Conservation (phyloP, 805 yeast species). For the Cyberlindnera xishuangbannaensis region DNA sequence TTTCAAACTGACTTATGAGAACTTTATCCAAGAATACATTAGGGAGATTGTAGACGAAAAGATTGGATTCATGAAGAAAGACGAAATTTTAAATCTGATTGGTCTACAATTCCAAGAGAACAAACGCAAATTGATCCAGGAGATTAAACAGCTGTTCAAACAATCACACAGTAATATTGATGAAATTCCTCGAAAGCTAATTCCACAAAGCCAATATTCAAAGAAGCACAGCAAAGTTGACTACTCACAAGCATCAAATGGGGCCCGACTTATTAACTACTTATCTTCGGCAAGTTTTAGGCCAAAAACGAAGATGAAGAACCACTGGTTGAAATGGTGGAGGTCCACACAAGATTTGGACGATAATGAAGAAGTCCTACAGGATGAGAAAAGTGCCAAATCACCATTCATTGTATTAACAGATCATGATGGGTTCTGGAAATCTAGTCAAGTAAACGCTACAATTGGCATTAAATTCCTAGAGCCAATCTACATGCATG, state of each 20-base stretch:
- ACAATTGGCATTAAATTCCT: constrained; percentile 31
- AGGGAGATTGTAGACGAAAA: constrained; percentile 14
- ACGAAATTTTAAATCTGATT: constrained; percentile 19
- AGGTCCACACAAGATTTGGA: not conserved
- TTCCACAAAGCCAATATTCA: not conserved
- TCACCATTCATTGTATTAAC: constrained; percentile 23
- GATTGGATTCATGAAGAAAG: constrained; percentile 19
- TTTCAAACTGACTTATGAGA: constrained; percentile 14
- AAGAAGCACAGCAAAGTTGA: constrained; percentile 3
- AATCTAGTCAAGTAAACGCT: constrained; percentile 6
- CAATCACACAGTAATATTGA: constrained; percentile 1
- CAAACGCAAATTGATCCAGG: constrained; percentile 17
- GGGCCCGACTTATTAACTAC: constrained; percentile 32
- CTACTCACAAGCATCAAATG: constrained; percentile 17
- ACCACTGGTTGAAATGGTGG: constrained; percentile 1
- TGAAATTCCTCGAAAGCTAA: constrained; percentile 6
- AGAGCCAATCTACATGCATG: constrained; percentile 34
- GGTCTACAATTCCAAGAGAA: constrained; percentile 20
- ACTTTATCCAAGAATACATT: constrained; percentile 14
- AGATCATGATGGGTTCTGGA: constrained; percentile 24
- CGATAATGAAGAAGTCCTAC: not conserved
- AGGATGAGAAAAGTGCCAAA: constrained; percentile 3
- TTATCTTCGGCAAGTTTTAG: constrained; percentile 29
- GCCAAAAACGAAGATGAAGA: constrained; percentile 13
- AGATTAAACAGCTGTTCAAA: constrained; percentile 16